Base-by-base conservation (phyloP, 257 asterid genomes). In the Apocynum venetum region DNA sequence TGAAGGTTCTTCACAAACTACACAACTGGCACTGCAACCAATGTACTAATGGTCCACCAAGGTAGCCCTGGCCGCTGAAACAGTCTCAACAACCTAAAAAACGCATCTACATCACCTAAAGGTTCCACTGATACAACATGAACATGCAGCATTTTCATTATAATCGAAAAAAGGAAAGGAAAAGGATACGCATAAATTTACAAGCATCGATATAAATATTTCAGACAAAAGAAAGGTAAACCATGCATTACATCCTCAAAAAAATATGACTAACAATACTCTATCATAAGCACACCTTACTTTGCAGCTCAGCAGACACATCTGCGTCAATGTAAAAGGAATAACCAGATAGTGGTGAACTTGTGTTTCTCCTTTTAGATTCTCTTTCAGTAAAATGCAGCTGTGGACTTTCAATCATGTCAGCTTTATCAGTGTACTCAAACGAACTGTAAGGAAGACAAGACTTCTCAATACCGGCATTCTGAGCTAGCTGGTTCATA, bases 1-100 rank as follows among this genome's bases (percentile, higher is more conserved):
- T 6, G 98, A 89, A 81, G 89, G 89, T 79, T 96, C 97, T 86
- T 86, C 98, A 79, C 99, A 95, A 47, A 93, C 97, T 48, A 93
- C 90, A 81, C 90, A 89, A 86, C 90, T 91, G 60, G 89, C 97
- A 76, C 82, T 79, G 84, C 97, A 95, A 75, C 98, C 98, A 74
- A 91, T 89, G 80, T 86, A 90, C 99, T 98, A 95, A 71, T 78
- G 88, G 17, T 85, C 87, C 82, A 93, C 80, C 80, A 93, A 80
- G 68, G 74, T 82, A 47, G 94, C 94, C 73, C 97, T 97, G 81
- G 91, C 96, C 41, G 84, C 87, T 84, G 83, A 80, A 64, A 90
- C 88, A 81, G 88, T 91, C 85, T 89, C 96, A 0, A 84, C 85
- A 60, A 93, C 98, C 98, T 95, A 84, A 76, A 60, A 25, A 82